These are phyloP conservation scores for Pulveroboletus sp. DNA, from an alignment of 768 basidiomycete genomes.

Conservation along the genomic window DNA sequence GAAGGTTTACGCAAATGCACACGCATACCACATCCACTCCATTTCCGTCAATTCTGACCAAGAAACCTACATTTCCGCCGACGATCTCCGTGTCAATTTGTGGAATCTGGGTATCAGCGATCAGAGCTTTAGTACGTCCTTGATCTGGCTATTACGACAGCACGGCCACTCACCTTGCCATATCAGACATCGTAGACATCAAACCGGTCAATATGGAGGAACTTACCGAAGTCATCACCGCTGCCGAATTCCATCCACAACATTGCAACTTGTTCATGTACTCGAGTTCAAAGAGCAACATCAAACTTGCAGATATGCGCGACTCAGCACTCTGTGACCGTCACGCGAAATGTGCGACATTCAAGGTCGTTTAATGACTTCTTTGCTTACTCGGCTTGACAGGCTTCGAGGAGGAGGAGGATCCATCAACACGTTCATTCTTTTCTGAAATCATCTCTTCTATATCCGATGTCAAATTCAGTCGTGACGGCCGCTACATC, in stretches of 20 bases:
- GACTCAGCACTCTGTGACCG: constrained; percentile 95
- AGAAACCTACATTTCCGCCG: constrained; percentile 99
- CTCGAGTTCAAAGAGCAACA: constrained; percentile 98
- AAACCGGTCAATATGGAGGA: constrained; percentile 99
- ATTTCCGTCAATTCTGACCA: constrained; percentile 99
- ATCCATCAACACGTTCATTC: constrained; percentile 95
- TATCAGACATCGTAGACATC: constrained; percentile 96
- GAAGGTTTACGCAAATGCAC: constrained; percentile 98
- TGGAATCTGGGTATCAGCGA: constrained; percentile 99
- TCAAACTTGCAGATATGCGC: constrained; percentile 99
- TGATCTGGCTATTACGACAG: constrained; percentile 1
- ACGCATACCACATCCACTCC: constrained; percentile 99
- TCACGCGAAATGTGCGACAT: constrained; percentile 86
- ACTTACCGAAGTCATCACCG: constrained; percentile 99
- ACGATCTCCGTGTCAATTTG: constrained; percentile 94
- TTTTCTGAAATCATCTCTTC: constrained; percentile 99
- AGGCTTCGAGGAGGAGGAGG: constrained; percentile 99
- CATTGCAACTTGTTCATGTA: constrained; percentile 99
- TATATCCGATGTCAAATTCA: constrained; percentile 99
- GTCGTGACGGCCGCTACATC: constrained; percentile 94
- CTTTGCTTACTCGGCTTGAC: constrained; percentile 18
- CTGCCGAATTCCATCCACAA: constrained; percentile 96
- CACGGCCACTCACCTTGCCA: constrained; percentile 1
- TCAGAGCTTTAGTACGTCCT: constrained; percentile 92
- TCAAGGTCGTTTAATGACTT: not conserved